Conservation (phyloP, 2,329 filamentous ascomycete species). For the Xylariales sp. region DNA sequence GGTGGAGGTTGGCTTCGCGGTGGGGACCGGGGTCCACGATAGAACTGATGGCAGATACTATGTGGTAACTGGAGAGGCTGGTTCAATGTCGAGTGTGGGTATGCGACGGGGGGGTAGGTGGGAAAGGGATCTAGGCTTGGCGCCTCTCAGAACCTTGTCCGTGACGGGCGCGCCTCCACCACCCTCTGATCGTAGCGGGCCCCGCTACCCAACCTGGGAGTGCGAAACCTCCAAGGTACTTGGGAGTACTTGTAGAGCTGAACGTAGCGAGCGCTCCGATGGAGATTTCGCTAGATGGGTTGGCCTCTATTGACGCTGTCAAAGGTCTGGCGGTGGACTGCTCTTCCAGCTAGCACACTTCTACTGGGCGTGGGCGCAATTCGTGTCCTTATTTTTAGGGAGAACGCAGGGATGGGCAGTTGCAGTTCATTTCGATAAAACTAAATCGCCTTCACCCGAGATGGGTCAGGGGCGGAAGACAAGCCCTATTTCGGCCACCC, state of each 20-base stretch:
- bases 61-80: not conserved
- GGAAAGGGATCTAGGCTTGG: constrained; percentile 1
- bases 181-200: constrained; percentile 4
- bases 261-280: no score
- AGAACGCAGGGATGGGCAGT: no score
- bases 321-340: no score
- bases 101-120: not conserved
- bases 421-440: constrained; percentile 7
- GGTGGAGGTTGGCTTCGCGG: no score
- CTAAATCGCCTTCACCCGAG: not conserved
- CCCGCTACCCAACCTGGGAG: not conserved
- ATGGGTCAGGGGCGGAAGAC: constrained; percentile 2
- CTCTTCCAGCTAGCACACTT: no score
- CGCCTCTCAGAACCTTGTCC: constrained; percentile 4
- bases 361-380: no score
- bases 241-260: constrained; percentile 4
- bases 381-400: no score
- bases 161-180: constrained; percentile 2
- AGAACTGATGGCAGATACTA: not conserved
- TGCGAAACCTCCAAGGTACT: constrained; percentile 3
- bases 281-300: no score
- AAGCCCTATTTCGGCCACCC: constrained; percentile 2
- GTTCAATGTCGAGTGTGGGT: not conserved
- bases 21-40: no score
- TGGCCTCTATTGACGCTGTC: no score